phyloP scores from a whole-genome alignment of 768 basidiomycete species.

The Hygrocybe punicea region DNA sequence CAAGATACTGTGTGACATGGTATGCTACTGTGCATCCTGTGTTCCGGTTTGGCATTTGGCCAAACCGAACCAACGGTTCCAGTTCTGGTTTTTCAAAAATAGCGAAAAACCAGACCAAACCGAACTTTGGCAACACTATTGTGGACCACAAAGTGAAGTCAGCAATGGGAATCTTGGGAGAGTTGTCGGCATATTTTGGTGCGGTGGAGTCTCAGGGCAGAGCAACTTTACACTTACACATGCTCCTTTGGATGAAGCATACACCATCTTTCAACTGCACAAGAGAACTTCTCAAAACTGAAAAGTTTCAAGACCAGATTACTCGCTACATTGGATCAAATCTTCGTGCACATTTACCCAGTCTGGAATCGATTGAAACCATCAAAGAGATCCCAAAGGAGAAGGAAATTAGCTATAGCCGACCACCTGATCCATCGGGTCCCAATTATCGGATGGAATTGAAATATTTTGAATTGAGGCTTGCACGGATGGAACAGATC shows the following conservation, averaged over 20 bases:
- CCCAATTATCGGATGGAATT: constrained; percentile 17
- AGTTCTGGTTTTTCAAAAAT: too few relatives aligned
- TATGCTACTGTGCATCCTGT: too few relatives aligned
- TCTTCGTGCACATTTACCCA: constrained; percentile 29
- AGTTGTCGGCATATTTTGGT: too few relatives aligned
- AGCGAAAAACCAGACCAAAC: too few relatives aligned
- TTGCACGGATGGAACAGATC: constrained; percentile 12
- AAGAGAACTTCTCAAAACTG: constrained; percentile 18
- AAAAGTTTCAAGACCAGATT: constrained; percentile 27
- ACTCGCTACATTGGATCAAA: constrained; percentile 31
- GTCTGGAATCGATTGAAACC: constrained; percentile 22
- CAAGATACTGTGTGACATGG: too few relatives aligned
- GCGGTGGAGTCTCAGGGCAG: constrained; percentile 41
- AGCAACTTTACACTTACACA: constrained; percentile 36
- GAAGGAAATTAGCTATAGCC: constrained; percentile 29
- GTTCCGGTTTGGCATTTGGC: too few relatives aligned
- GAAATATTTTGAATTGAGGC: constrained; percentile 17
- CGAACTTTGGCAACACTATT: too few relatives aligned
- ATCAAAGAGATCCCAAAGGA: constrained; percentile 23
- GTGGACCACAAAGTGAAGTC: constrained; percentile 15
- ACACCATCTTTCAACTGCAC: constrained; percentile 32
- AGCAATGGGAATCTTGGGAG: constrained; percentile 33
- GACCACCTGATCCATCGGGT: constrained; percentile 29
- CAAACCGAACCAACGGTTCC: too few relatives aligned
- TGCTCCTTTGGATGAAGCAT: constrained; percentile 32